Conservation (phyloP, 2,329 filamentous ascomycete genomes). For the Sclerotinia borealis region DNA sequence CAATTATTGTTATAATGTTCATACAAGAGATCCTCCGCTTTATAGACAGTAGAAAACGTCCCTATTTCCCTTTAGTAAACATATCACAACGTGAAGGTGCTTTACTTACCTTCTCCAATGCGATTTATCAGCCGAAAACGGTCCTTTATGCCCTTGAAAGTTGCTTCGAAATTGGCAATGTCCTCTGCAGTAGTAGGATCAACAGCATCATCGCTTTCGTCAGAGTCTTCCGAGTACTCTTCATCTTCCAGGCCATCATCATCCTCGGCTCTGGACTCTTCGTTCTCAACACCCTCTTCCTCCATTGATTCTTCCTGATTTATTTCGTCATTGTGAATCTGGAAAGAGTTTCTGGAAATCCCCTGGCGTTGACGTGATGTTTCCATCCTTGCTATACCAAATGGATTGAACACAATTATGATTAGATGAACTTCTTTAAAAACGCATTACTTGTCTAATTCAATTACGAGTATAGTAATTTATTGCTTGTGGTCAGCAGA, state of each 20-base stretch:
- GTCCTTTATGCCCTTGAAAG: constrained; percentile 76
- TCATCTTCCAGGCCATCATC: constrained; percentile 34
- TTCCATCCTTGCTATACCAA: constrained; percentile 21
- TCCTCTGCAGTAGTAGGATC: constrained; percentile 71
- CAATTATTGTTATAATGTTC: constrained; percentile 78
- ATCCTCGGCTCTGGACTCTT: constrained; percentile 26
- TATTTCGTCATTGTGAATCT: constrained; percentile 35
- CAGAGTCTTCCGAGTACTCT: constrained; percentile 42
- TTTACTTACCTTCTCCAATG: constrained; percentile 77
- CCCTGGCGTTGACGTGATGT: constrained; percentile 26
- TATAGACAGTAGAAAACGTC: constrained; percentile 98
- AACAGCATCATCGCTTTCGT: constrained; percentile 54
- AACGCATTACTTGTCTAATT: neutral
- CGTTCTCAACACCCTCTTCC: constrained; percentile 33
- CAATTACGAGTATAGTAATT: neutral
- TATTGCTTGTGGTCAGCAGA: neutral
- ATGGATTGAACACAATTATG: constrained; percentile 10
- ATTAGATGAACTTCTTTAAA: constrained; percentile 8
- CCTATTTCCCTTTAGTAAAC: constrained; percentile 45
- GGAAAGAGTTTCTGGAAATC: constrained; percentile 32
- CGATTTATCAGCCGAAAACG: constrained; percentile 89
- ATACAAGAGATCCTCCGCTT: constrained; percentile 88
- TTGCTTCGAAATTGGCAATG: constrained; percentile 76
- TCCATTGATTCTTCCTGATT: constrained; percentile 32
- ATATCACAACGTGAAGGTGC: neutral